Percentiles rank a stretch among this genome's conserved stretches.
Conservation (phyloP, 1,139 yeast genomes). For the Scheffersomyces quercinus region DNA sequence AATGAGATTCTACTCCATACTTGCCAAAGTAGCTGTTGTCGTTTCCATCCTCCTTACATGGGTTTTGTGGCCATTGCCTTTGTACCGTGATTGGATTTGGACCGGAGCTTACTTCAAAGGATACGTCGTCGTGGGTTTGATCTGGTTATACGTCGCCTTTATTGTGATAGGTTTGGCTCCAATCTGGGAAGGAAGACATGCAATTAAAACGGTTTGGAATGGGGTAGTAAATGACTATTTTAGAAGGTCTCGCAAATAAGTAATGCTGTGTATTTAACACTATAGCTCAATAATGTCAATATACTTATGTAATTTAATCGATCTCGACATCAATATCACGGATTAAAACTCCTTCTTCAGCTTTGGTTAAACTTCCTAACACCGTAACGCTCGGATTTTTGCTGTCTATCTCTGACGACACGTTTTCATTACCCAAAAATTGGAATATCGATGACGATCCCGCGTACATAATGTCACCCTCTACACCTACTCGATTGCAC, state of each 20-base stretch:
- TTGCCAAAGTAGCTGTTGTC: constrained; percentile 28
- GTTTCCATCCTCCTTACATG: constrained; percentile 30
- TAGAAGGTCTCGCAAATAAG: background rate
- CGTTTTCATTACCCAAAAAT: constrained; percentile 39
- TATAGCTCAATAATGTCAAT: no score
- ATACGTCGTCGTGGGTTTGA: constrained; percentile 36
- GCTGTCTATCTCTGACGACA: constrained; percentile 22
- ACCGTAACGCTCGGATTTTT: constrained; percentile 53
- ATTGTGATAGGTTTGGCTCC: constrained; percentile 38
- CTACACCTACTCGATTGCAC: constrained; percentile 77
- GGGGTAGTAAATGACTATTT: background rate
- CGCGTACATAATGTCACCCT: constrained; percentile 67
- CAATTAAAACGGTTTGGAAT: background rate
- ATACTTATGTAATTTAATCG: background rate
- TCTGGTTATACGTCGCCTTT: constrained; percentile 36
- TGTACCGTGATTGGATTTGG: constrained; percentile 46
- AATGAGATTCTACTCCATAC: constrained; percentile 21
- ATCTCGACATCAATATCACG: constrained; percentile 52
- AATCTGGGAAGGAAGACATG: constrained; percentile 1
- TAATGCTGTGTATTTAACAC: no score
- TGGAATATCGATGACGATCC: constrained; percentile 65
- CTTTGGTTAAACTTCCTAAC: constrained; percentile 58
- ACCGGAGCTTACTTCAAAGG: constrained; percentile 39
- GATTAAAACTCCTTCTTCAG: constrained; percentile 59
- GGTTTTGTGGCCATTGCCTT: constrained; percentile 49